Conservation (phyloP, 2,329 filamentous ascomycete species). For the Chaetomium sp. region DNA sequence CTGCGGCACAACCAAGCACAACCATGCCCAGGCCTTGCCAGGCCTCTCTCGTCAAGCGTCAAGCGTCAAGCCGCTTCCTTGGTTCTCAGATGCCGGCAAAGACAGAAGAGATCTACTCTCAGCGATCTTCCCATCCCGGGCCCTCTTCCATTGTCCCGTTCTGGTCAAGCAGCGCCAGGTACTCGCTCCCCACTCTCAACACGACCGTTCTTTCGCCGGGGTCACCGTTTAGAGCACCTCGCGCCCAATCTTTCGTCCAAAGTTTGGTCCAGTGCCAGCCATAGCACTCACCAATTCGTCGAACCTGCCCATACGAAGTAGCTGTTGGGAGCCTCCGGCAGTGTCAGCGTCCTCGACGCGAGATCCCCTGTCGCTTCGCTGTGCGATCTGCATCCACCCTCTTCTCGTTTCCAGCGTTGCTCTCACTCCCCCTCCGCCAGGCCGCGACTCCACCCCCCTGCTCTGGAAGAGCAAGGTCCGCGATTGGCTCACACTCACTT, state of each 20-base stretch:
- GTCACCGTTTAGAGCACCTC: conserved; percentile 14
- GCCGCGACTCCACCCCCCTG: conserved; percentile 16
- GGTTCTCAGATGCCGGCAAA: conserved; percentile 21
- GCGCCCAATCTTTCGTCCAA: conserved; percentile 10
- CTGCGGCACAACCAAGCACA: conserved; percentile 5
- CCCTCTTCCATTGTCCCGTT: conserved; percentile 20
- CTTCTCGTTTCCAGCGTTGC: conserved; percentile 5
- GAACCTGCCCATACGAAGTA: too few relatives aligned
- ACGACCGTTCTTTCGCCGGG: conserved; percentile 16
- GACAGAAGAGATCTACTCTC: conserved; percentile 22
- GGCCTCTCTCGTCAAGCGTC: too few relatives aligned
- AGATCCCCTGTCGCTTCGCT: conserved; percentile 18
- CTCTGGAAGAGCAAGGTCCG: conserved; percentile 4
- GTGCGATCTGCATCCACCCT: conserved; percentile 21
- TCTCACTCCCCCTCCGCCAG: conserved; percentile 15
- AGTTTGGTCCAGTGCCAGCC: too few relatives aligned
- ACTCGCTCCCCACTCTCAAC: conserved; percentile 14
- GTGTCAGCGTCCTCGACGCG: conserved; percentile 5
- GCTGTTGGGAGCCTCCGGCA: conserved; percentile 8
- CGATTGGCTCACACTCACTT: conserved; percentile 33
- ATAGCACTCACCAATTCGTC: too few relatives aligned
- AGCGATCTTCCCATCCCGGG: conserved; percentile 17
- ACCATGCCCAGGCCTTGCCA: conserved; percentile 3
- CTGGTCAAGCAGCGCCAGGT: conserved; percentile 1
- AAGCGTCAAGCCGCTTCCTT: conserved; percentile 1